A percentile compares a stretch with the other conserved stretches of the same genome.
Evolutionary conservation across 305 asterid genomes (phyloP).

Genomic region (Salvia sclarea): DNA sequence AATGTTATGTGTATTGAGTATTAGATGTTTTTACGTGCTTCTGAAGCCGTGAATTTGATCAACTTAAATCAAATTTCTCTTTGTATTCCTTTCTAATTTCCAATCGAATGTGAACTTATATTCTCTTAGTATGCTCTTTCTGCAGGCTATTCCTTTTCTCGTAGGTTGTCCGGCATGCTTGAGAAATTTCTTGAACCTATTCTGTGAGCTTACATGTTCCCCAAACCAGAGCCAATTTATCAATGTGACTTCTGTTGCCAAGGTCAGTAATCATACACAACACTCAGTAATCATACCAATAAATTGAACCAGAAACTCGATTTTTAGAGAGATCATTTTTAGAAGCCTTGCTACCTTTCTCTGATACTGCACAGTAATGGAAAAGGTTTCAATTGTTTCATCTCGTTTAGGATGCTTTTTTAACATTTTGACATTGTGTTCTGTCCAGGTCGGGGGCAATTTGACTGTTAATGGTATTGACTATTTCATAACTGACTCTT

Average conservation of each 20-base stretch:
- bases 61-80: neutral
- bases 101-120: slow-evolving; percentile 20
- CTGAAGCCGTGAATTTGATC: neutral
- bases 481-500: slow-evolving; percentile 64
- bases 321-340: neutral
- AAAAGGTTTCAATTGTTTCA: neutral
- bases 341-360: neutral
- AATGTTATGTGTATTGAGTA: neutral
- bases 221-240: slow-evolving; percentile 98
- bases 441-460: slow-evolving; percentile 68
- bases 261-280: slow-evolving; percentile 51
- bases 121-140: slow-evolving; percentile 39
- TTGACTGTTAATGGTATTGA: slow-evolving; percentile 81
- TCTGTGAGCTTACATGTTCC: slow-evolving; percentile 98
- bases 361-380: neutral
- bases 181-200: slow-evolving; percentile 96
- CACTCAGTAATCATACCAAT: no score
- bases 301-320: neutral
- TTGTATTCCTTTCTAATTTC: neutral
- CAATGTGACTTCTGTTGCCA: slow-evolving; percentile 76
- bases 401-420: neutral
- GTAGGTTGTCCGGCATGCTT: slow-evolving; percentile 99
- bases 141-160: slow-evolving; percentile 98
- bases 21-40: neutral
- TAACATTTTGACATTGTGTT: neutral